Evolutionary conservation across 2,329 filamentous ascomycete genomes (phyloP), one percentile per base, ranked within the genome.

Genomic region (Penicillium sp.): DNA sequence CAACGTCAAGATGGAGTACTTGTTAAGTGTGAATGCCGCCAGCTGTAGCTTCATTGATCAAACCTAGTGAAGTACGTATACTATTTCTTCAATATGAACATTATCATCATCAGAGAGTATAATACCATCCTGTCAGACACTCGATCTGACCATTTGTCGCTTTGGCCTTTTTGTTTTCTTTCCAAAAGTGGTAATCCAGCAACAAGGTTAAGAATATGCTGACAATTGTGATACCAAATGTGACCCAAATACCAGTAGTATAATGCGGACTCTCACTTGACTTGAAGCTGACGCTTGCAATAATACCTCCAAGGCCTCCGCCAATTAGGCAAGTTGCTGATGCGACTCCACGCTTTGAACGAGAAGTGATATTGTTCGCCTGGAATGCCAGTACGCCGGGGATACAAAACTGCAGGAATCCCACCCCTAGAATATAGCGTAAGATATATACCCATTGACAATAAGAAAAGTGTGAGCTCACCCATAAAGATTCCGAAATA

Each of bases 351-450:
- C 67, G 66, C 51, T 70, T 70, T 1, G 63, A 69, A 26, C 62
- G 65, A 2, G 58, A 61, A 2, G 60, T 67, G 54, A 70, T 70
- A 40, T 70, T 70, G 55, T 70, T 70, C 7, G 67, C 68, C 47
- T 70, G 68, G 47, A 61, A 70, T 6, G 68, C 60, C 13, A 70
- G 56, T 1, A 70, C 61, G 9, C 62, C 67, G 1, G 67, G 66
- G 36, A 68, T 59, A 40, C 65, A 67, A 19, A 61, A 68, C 30
- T 70, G 65, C 34, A 66, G 46, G 38, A 63, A 61, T 4, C 65
- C 64, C 5, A 70, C 64, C 4, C 66, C 68, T 56, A 23, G 18
- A 47, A 48, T 4, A 53, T 38, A 45, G 13, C 8, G 18, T 45
- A n/a, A 43, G 41, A 23, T 26, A 23, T 44, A 44, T 13, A n/a